Conservation (phyloP, 108 stramenopile species). For the Nitzschia sp. region DNA sequence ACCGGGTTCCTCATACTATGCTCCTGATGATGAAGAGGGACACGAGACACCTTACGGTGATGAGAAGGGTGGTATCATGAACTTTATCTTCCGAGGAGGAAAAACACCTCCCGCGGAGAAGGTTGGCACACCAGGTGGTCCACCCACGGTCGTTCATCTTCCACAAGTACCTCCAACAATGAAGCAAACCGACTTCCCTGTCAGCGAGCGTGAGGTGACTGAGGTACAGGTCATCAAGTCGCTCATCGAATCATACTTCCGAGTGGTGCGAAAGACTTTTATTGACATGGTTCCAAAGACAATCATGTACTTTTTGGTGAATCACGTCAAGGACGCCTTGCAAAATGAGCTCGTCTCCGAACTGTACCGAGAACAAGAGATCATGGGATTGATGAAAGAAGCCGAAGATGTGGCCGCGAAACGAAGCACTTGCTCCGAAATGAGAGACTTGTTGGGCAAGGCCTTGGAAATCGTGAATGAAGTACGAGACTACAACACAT, state of each 20-base stretch:
- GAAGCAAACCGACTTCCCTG: constrained; percentile 89
- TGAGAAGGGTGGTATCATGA: constrained; percentile 82
- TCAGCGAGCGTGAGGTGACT: constrained; percentile 83
- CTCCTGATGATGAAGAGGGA: constrained; percentile 36
- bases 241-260: constrained; percentile 93
- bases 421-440: constrained; percentile 90
- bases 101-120: constrained; percentile 32
- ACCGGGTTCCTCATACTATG: constrained; percentile 55
- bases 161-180: constrained; percentile 92
- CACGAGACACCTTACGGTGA: constrained; percentile 51
- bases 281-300: constrained; percentile 98
- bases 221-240: constrained; percentile 98
- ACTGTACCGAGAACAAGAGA: constrained; percentile 89
- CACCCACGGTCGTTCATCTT: constrained; percentile 88
- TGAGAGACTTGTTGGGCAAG: constrained; percentile 87
- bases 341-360: constrained; percentile 96
- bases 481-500: constrained; percentile 89
- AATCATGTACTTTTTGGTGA: constrained; percentile 98
- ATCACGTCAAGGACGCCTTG: constrained; percentile 91
- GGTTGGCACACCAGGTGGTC: constrained; percentile 34
- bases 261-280: constrained; percentile 95
- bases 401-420: constrained; percentile 88
- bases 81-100: constrained; percentile 86
- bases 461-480: constrained; percentile 96
- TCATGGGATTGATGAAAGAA: constrained; percentile 83